phyloP scores from a whole-genome alignment of 139 green algal genomes.

The Coelastrella sp. region DNA sequence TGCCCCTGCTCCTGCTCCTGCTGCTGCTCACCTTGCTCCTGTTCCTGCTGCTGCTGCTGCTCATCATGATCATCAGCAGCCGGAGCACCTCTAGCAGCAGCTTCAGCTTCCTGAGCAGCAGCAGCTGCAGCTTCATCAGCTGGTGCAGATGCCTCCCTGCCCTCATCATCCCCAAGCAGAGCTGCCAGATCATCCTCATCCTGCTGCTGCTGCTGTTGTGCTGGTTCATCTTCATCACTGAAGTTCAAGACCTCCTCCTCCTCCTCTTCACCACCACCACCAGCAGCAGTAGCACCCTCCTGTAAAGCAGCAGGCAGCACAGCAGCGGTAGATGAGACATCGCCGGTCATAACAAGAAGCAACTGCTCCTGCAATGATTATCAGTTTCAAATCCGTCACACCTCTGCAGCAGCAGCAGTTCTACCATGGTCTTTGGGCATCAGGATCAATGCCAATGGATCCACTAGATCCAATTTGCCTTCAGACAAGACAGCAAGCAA shows the following conservation, averaged over 20 bases:
- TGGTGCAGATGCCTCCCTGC: not conserved
- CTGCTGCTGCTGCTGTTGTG: slow-evolving; percentile 22
- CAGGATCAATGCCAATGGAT: no score
- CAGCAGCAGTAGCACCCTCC: not conserved
- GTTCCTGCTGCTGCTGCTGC: not conserved
- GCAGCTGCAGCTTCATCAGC: not conserved
- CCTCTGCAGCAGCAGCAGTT: no score
- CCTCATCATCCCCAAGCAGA: not conserved
- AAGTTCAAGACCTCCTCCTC: not conserved
- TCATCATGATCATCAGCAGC: not conserved
- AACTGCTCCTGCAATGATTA: no score
- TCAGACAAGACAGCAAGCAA: no score
- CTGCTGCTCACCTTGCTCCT: not conserved
- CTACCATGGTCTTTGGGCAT: no score
- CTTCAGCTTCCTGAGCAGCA: not conserved
- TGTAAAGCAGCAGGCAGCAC: not conserved
- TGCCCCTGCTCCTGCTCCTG: slow-evolving; percentile 23
- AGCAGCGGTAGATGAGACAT: not conserved
- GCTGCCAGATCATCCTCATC: not conserved
- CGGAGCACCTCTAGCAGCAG: not conserved
- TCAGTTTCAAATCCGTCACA: no score
- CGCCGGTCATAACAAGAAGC: no score
- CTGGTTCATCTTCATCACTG: not conserved
- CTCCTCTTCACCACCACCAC: not conserved
- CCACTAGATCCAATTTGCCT: no score